Evolutionary conservation across 164 flowering plant species (phyloP), one percentile per base, ranked within the genome.

Genomic region (Liriodendron chinense): DNA sequence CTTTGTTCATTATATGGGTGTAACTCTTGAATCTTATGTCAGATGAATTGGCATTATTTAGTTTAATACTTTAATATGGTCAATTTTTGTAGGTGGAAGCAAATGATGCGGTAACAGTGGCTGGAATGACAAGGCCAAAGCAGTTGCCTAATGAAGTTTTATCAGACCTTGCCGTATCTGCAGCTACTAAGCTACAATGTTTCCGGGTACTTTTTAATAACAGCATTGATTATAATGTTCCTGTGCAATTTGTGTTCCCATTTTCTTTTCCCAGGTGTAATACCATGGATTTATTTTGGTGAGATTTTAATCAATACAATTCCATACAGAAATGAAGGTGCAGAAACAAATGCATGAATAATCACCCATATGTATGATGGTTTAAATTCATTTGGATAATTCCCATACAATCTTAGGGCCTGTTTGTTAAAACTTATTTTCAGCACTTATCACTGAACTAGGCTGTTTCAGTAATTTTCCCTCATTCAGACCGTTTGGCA

Each of bases 71-170:
- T n/a, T 26, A 48, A 8, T 34, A 10, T 70, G 9, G 48, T 14
- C 47, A 26, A 16, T 16, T 28, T 74, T 9, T 73, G 18, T 80
- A 94, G 99, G 99, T 96, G 65, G 99, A 96, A 84, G 91, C 91
- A 68, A 94, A 96, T 83, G 97, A 96, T 83, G 96, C 94, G 24
- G 99, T 94, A 34, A 86, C 98, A 48, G 98, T 96, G 78, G 94
- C 94, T 64, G 84, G 93, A 53, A 94, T 92, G 95, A 89, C 91
- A 70, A 85, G 93, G 83, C 98, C 99, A 43, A 96, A 96, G 83
- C 93, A 74, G 71, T 82, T 92, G 71, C 94, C 98, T 18, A 87
- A 84, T 85, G 99, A 96, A 79, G 80, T 80, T 69, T 82, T 92
- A 43, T 81, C 97, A 25, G 98, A 94, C 75, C 87, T 91, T 82